Conservation (phyloP, 768 basidiomycete species). For the Galerina sulciceps region DNA sequence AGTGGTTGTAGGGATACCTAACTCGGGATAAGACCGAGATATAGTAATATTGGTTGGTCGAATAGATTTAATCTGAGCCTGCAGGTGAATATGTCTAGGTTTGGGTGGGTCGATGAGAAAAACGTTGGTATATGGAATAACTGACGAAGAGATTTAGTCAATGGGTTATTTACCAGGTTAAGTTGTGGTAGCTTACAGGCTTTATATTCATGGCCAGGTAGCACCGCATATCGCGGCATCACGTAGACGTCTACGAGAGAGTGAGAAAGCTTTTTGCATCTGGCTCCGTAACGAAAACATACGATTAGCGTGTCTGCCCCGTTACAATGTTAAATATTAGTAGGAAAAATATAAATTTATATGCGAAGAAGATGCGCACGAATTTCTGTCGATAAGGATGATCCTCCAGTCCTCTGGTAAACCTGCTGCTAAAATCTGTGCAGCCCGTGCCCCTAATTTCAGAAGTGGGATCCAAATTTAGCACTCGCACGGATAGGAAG, state of each 20-base stretch:
- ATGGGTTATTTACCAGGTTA: background rate
- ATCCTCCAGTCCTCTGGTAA: conserved; percentile 59
- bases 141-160: conserved; percentile 20
- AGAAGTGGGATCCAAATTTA: conserved; percentile 10
- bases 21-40: conserved; percentile 51
- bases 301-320: conserved; percentile 52
- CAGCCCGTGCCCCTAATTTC: conserved; percentile 48
- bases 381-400: conserved; percentile 63
- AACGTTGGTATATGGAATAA: conserved; percentile 60
- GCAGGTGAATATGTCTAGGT: conserved; percentile 39
- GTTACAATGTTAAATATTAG: background rate
- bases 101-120: conserved; percentile 33
- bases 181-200: conserved; percentile 45
- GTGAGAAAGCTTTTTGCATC: background rate
- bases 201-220: conserved; percentile 68
- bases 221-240: conserved; percentile 58
- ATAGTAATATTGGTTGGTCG: conserved; percentile 44
- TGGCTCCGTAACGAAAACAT: conserved; percentile 10
- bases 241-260: conserved; percentile 53
- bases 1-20: conserved; percentile 36
- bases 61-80: conserved; percentile 49
- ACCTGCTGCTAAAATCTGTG: conserved; percentile 49
- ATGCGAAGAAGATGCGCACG: conserved; percentile 36
- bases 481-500: background rate
- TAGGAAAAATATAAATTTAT: background rate